A percentile compares a stretch with the other conserved stretches of the same genome.
These are phyloP conservation scores for Castanea mollissima DNA, from an alignment of 306 rosid species.

Conservation along the genomic window DNA sequence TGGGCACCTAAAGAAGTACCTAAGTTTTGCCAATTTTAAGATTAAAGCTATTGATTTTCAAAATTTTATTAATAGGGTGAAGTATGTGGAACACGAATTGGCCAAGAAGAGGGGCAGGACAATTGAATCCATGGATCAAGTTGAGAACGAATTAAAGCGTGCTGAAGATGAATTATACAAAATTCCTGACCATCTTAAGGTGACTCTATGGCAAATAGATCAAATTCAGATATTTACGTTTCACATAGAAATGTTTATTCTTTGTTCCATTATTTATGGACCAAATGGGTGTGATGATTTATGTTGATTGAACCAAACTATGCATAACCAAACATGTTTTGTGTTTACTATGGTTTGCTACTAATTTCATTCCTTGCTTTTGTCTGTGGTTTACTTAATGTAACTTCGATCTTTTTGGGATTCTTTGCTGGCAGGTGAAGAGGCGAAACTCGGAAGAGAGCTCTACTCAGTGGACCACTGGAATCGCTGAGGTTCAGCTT, in stretches of 20 bases:
- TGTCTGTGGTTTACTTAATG: not conserved
- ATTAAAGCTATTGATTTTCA: not conserved
- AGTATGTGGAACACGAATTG: conserved; percentile 70
- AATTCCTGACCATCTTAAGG: conserved; percentile 98
- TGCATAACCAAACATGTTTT: not conserved
- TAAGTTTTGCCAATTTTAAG: not conserved
- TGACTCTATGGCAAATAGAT: conserved; percentile 4
- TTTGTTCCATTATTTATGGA: not conserved
- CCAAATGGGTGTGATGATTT: not conserved
- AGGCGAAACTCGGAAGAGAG: conserved; percentile 92
- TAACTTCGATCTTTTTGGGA: not conserved
- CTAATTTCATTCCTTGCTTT: not conserved
- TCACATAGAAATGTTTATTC: not conserved
- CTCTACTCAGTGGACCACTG: conserved; percentile 99
- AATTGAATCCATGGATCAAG: conserved; percentile 58
- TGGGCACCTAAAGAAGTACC: not conserved
- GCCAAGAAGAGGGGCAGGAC: conserved; percentile 91
- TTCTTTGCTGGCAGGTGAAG: conserved; percentile 61
- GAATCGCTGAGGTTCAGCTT: conserved; percentile 97
- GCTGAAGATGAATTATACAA: conserved; percentile 93
- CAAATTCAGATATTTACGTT: not conserved
- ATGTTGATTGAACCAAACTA: not conserved
- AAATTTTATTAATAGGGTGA: conserved; percentile 46
- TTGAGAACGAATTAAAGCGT: conserved; percentile 77
- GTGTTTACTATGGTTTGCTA: not conserved